These are phyloP conservation scores for Marsdenia floribunda DNA, from an alignment of 257 asterid genomes.

Conservation along the genomic window DNA sequence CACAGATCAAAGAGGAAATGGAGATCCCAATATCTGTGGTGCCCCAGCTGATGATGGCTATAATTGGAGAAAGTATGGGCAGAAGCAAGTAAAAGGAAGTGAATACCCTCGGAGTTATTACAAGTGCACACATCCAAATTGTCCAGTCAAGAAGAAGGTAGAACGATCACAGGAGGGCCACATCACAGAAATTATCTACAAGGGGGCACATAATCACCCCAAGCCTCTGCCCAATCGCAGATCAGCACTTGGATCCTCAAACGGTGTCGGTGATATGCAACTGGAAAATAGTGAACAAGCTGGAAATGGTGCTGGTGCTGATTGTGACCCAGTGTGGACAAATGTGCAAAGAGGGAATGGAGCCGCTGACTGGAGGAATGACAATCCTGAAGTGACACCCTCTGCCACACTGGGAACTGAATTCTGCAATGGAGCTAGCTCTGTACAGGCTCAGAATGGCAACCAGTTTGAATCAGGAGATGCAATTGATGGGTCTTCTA, in stretches of 20 bases:
- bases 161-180: conserved; percentile 74
- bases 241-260: conserved; percentile 44
- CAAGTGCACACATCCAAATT: conserved; percentile 66
- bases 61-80: conserved; percentile 88
- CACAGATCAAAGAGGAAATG: conserved; percentile 48
- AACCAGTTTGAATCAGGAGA: conserved; percentile 44
- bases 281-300: conserved; percentile 43
- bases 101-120: conserved; percentile 85
- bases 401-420: conserved; percentile 37
- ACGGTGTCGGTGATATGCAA: conserved; percentile 37
- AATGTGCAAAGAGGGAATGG: conserved; percentile 39
- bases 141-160: conserved; percentile 81
- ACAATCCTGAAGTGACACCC: conserved; percentile 43
- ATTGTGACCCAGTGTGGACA: conserved; percentile 40
- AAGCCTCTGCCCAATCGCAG: conserved; percentile 63
- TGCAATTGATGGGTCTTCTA: conserved; percentile 47
- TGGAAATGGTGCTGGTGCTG: conserved; percentile 24
- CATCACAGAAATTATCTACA: conserved; percentile 72
- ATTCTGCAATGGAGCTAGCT: conserved; percentile 31
- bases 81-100: conserved; percentile 81
- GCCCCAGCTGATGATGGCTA: conserved; percentile 68
- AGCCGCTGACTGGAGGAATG: conserved; percentile 40
- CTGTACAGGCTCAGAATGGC: conserved; percentile 37
- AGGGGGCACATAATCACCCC: conserved; percentile 74
- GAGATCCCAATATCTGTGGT: conserved; percentile 45